Percentiles rank a stretch among this genome's conserved stretches.
Evolutionary conservation across 2,329 filamentous ascomycete genomes (phyloP).

Genomic region (Colletotrichum sp.): DNA sequence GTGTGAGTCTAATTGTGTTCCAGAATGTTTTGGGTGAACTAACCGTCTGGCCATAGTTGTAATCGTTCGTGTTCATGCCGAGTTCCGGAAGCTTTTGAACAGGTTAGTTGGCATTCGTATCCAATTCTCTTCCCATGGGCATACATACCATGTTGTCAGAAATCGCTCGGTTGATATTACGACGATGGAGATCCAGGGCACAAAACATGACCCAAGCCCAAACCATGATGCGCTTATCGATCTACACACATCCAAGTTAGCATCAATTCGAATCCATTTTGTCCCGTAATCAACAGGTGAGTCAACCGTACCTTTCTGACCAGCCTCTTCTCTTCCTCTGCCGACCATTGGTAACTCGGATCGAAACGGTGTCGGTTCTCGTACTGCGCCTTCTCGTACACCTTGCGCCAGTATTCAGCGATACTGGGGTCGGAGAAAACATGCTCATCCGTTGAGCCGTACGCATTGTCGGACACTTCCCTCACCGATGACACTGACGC

Average conservation of each 20-base stretch:
- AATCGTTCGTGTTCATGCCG: constrained; percentile 49
- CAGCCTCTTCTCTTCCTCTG: constrained; percentile 51
- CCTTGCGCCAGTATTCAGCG: constrained; percentile 56
- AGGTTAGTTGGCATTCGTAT: background rate
- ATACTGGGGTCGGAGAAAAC: constrained; percentile 55
- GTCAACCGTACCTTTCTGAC: constrained; percentile 43
- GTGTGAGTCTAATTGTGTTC: constrained; percentile 4
- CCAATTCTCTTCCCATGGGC: background rate
- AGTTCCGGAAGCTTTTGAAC: constrained; percentile 36
- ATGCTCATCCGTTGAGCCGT: constrained; percentile 40
- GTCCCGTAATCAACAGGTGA: background rate
- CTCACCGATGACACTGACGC: constrained; percentile 1
- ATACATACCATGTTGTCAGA: constrained; percentile 40
- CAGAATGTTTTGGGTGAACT: background rate
- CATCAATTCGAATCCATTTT: background rate
- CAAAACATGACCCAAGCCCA: constrained; percentile 55
- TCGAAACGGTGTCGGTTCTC: constrained; percentile 69
- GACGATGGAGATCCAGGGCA: constrained; percentile 49
- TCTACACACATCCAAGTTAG: constrained; percentile 29
- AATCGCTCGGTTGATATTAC: constrained; percentile 50
- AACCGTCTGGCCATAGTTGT: constrained; percentile 47
- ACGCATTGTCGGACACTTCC: constrained; percentile 19
- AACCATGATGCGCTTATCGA: constrained; percentile 49
- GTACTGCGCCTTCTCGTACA: constrained; percentile 62
- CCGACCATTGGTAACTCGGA: constrained; percentile 47